Evolutionary conservation across 768 basidiomycete species (phyloP).

Genomic region (Thelephora ganbajun): DNA sequence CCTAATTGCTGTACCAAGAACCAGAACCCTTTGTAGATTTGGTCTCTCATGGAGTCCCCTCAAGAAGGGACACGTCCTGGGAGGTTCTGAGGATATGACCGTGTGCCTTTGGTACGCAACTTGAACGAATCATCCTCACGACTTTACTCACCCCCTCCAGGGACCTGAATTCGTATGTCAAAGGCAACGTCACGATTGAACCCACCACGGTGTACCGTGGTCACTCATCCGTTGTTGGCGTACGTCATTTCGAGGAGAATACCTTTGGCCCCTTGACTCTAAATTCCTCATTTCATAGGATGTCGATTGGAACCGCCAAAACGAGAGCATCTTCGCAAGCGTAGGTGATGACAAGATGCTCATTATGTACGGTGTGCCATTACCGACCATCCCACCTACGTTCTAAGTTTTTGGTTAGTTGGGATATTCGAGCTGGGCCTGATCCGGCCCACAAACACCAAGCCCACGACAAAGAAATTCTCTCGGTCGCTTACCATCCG

Average conservation of each 20-base stretch:
- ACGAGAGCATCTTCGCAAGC: constrained; percentile 81
- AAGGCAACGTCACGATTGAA: constrained; percentile 65
- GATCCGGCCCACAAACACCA: constrained; percentile 62
- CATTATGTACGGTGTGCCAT: constrained; percentile 56
- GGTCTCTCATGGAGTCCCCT: constrained; percentile 87
- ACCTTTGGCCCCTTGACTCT: neutral
- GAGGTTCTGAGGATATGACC: constrained; percentile 91
- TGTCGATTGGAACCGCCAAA: constrained; percentile 85
- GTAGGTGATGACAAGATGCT: constrained; percentile 94
- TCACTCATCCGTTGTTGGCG: constrained; percentile 86
- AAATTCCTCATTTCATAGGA: constrained; percentile 37
- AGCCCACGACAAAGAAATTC: constrained; percentile 85
- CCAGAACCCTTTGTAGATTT: constrained; percentile 37
- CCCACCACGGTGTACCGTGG: constrained; percentile 76
- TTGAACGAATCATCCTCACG: neutral
- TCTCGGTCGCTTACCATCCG: constrained; percentile 85
- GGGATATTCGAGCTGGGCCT: constrained; percentile 74
- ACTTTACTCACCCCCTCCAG: constrained; percentile 26
- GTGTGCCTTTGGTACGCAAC: constrained; percentile 76
- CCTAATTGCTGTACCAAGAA: neutral
- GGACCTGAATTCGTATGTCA: constrained; percentile 87
- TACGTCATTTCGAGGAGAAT: constrained; percentile 23
- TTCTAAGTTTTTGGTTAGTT: constrained; percentile 32
- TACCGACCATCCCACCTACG: neutral
- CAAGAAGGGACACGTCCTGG: constrained; percentile 74